Percentiles rank a stretch among this genome's conserved stretches.
phyloP scores from a whole-genome alignment of 169 alveolate genomes.

The Eimeria necatrix region DNA sequence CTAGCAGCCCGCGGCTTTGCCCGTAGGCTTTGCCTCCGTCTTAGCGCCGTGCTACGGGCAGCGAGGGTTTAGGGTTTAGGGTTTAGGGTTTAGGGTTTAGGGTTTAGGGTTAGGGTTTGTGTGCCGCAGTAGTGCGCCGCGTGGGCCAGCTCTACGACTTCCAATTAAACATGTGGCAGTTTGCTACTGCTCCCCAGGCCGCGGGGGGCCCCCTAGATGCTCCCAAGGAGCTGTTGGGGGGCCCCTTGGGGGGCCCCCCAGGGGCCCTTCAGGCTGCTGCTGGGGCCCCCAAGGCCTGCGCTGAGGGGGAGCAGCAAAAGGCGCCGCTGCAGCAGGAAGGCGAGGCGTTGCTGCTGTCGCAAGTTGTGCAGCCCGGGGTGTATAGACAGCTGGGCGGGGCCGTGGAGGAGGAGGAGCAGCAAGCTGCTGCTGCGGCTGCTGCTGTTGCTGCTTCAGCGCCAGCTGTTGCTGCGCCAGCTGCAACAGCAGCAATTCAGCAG shows the following conservation, averaged over 20 bases:
- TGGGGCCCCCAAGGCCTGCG: background rate
- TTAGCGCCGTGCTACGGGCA: too few relatives aligned
- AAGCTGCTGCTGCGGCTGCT: conserved; percentile 35
- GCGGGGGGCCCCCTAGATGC: conserved; percentile 31
- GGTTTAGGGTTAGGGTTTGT: background rate
- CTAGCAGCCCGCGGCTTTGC: too few relatives aligned
- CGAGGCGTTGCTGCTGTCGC: background rate
- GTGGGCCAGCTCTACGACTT: conserved; percentile 82
- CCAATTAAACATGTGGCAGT: conserved; percentile 73
- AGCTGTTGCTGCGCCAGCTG: background rate
- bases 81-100: background rate
- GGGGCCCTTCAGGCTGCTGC: conserved; percentile 27
- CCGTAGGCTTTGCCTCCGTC: too few relatives aligned
- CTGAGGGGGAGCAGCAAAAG: conserved; percentile 31
- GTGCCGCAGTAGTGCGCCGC: conserved; percentile 76
- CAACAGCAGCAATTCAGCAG: background rate
- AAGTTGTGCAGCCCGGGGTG: conserved; percentile 54
- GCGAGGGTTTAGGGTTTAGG: too few relatives aligned
- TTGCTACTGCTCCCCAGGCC: conserved; percentile 42
- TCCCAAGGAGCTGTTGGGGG: conserved; percentile 40
- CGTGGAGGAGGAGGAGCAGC: conserved; percentile 30
- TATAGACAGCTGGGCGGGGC: conserved; percentile 27
- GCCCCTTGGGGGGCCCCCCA: conserved; percentile 8
- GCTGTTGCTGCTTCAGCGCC: background rate
- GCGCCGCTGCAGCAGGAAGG: background rate